Evolutionary conservation across 805 yeast genomes (phyloP), one percentile per base, ranked within the genome.

Genomic region (Yarrowia sp.): DNA sequence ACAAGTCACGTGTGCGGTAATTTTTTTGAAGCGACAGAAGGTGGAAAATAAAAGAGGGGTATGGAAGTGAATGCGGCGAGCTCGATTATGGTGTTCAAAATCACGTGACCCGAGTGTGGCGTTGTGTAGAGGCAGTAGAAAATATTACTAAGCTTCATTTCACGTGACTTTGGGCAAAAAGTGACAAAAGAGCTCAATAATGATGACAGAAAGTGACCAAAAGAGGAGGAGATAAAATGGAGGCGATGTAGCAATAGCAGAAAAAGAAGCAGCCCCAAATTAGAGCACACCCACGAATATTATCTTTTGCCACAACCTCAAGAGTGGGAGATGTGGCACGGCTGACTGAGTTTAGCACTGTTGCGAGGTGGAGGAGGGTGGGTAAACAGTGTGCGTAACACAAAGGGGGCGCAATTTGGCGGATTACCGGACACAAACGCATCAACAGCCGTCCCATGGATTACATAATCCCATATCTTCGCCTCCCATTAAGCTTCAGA

Each of bases 1-100:
- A 30, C 17, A 58, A 15, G 64, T 58, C 64, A 58, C 64, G 64
- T 58, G 64, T 0, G 9, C 14, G 43, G 14, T 3, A 7, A 15
- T 0, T 2, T 8, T 3, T 10, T 15, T 20, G 17, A 13, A 24
- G 30, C 30, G 4, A 15, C 0, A 9, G 6, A 34, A 34, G 30
- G 30, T 17, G 24, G 42, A 17, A 17, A 34, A 50, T 34, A 50
- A 50, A 6, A 7, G n/a, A 8, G 13, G 2, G 1, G 2, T 33
- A 19, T 7, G 8, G 15, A 52, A 36, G 13, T n/a, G 9, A 52
- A 5, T 3, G 1, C 2, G 43, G 10, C 3, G 56, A 52, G 2
- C 19, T 4, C 56, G 9, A 17, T n/a, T 2, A 52, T 38, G 10
- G 2, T 20, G n/a, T 20, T 52, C 9, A 14, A 19, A 19, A 19